Evolutionary conservation across 2,329 filamentous ascomycete species (phyloP).

Genomic region (Colletotrichum sp.): DNA sequence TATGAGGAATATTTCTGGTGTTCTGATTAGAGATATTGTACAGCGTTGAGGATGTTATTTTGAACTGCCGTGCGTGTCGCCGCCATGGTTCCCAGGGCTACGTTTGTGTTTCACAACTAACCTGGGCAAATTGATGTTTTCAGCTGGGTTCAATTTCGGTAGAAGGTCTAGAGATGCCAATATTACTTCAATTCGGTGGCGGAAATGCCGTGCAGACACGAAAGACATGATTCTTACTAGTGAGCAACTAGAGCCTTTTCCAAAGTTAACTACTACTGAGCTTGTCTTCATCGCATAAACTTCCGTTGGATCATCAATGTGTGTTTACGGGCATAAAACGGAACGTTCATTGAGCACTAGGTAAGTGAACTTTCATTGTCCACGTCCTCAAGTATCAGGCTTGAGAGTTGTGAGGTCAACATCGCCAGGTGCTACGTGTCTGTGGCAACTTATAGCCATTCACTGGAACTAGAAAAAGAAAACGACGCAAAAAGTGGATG

Average conservation of each 20-base stretch:
- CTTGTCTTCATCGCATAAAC: too few relatives aligned
- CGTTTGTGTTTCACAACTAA: too few relatives aligned
- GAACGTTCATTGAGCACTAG: too few relatives aligned
- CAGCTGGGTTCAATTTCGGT: too few relatives aligned
- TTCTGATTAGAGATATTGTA: not conserved
- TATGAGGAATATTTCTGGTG: not conserved
- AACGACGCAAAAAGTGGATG: accelerated
- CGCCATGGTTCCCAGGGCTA: accelerated
- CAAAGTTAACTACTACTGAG: too few relatives aligned
- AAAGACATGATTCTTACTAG: not conserved
- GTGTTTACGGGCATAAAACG: too few relatives aligned
- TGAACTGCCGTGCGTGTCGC: accelerated
- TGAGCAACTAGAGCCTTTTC: too few relatives aligned
- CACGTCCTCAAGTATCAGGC: too few relatives aligned
- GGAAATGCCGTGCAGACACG: accelerated
- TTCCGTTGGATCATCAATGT: too few relatives aligned
- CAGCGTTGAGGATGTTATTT: accelerated
- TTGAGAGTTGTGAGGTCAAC: not conserved
- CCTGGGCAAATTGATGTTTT: too few relatives aligned
- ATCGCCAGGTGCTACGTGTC: not conserved
- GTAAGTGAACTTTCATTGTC: not conserved
- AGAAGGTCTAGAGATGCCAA: too few relatives aligned
- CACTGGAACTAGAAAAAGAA: too few relatives aligned
- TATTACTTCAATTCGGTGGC: accelerated
- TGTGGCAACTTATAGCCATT: not conserved